Percentiles rank a stretch among this genome's conserved stretches.
These are phyloP conservation scores for Hericium coralloides DNA, from an alignment of 768 basidiomycete genomes.

Conservation along the genomic window DNA sequence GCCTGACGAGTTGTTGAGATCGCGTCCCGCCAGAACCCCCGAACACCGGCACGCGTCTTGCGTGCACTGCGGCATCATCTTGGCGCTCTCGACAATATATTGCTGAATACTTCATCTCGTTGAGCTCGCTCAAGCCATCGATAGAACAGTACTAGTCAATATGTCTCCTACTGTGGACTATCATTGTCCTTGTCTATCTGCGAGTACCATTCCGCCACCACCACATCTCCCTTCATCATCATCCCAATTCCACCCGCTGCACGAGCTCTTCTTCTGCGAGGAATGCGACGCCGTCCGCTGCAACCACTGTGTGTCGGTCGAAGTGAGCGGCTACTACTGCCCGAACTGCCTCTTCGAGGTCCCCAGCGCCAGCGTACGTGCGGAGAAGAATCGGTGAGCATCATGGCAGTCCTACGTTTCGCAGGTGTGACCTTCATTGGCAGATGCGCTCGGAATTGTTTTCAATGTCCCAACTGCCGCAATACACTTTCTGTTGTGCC, in stretches of 20 bases:
- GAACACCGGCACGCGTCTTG: not conserved
- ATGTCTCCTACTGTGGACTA: slow-evolving; percentile 46
- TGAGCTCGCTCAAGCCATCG: too few relatives aligned
- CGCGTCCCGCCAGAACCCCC: not conserved
- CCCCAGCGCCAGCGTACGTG: slow-evolving; percentile 94
- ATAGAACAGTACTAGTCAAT: not conserved
- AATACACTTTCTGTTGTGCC: slow-evolving; percentile 89
- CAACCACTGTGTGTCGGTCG: slow-evolving; percentile 83
- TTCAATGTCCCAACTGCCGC: slow-evolving; percentile 88
- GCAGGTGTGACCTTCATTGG: not conserved
- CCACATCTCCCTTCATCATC: slow-evolving; percentile 73
- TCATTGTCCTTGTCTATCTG: slow-evolving; percentile 68
- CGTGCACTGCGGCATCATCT: not conserved
- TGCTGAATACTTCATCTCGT: too few relatives aligned
- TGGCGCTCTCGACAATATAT: not conserved
- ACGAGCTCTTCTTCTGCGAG: slow-evolving; percentile 92
- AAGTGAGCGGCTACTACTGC: slow-evolving; percentile 97
- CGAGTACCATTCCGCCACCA: slow-evolving; percentile 53
- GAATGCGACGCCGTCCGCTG: slow-evolving; percentile 96
- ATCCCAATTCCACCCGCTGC: slow-evolving; percentile 74
- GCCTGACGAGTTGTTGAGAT: not conserved
- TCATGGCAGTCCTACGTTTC: not conserved
- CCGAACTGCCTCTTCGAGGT: slow-evolving; percentile 99
- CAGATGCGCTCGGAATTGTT: slow-evolving; percentile 98
- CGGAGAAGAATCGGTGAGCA: slow-evolving; percentile 87